Evolutionary conservation across 345 rosid genomes (phyloP), one percentile per base, ranked within the genome.

Genomic region (Eucalyptus sp.): DNA sequence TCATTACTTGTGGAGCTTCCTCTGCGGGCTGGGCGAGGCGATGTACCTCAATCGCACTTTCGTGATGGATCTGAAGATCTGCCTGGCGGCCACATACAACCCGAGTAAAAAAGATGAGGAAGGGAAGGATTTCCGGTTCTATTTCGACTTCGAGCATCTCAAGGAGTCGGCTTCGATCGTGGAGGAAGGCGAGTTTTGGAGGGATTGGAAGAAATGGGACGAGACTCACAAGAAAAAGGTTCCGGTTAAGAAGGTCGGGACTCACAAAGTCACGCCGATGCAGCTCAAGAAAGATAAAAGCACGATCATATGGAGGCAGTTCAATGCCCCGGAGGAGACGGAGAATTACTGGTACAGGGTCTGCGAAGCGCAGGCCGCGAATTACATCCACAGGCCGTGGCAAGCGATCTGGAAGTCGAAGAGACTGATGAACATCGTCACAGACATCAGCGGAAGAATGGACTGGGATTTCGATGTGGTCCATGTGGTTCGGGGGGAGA

Each of bases 311-410:
- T 94, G 96, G 99, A 95, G 99, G 93, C 99, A 98, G 90, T 98
- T 97, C 87, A 98, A 95, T 92, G 93, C 93, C 6, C 83, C 83
- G 6, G 96, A 94, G 5, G 99, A 95, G 92, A 97, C 99, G 0
- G 98, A 98, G 51, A 97, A 98, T 89, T 98, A 97, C 89, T 97
- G 98, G 98, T 97, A 96, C 86, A 90, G 99, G 90, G 99, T 98
- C 60, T 98, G 99, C 60, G 99, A 98, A 92, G 99, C 99, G 71
- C 92, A 92, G 90, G 96, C 96, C 4, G 94, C 98, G 2, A 96
- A 95, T 89, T 93, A 92, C 89, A 89, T 98, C 17, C 93, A 94
- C 64, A 93, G 99, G 93, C 99, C 99, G 0, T 97, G 99, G 99
- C 94, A 95, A 15, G 92, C 98, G 2, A 79, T 96, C 90, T 98